phyloP scores from a whole-genome alignment of 306 rosid genomes.

The Prunus kanzakura region DNA sequence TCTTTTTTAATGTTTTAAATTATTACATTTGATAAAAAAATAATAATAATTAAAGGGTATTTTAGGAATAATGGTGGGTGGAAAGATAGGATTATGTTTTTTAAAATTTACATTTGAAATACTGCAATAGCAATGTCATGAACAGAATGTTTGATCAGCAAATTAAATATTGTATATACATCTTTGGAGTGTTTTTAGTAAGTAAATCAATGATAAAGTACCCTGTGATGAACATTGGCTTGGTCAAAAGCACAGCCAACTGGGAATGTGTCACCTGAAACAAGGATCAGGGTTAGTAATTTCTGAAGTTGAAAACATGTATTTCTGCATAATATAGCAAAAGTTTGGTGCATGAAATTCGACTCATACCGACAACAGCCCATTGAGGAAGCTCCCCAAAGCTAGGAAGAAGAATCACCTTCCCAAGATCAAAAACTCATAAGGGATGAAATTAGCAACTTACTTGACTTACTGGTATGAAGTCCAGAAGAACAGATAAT shows the following conservation, averaged over 20 bases:
- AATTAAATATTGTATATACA: neutral
- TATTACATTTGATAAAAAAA: no score
- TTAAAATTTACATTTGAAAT: constrained; percentile 39
- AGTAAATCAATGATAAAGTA: constrained; percentile 15
- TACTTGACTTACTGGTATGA: neutral
- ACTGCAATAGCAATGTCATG: constrained; percentile 29
- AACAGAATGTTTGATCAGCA: neutral
- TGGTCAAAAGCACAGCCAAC: constrained; percentile 76
- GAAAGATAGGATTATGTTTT: no score
- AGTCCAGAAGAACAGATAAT: neutral
- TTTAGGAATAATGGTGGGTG: no score
- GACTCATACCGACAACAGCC: constrained; percentile 69
- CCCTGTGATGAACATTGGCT: constrained; percentile 75
- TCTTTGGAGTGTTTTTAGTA: neutral
- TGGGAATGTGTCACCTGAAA: constrained; percentile 74
- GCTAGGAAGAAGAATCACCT: constrained; percentile 78
- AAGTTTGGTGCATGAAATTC: neutral
- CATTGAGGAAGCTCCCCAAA: constrained; percentile 89
- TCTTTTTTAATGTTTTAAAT: no score
- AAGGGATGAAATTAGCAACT: constrained; percentile 10
- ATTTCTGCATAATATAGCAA: neutral
- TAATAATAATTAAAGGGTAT: no score
- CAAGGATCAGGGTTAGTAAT: constrained; percentile 10
- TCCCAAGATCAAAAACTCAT: constrained; percentile 58
- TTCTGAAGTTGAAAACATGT: neutral